phyloP scores from a whole-genome alignment of 768 basidiomycete genomes.

The Tulasnella sp. region DNA sequence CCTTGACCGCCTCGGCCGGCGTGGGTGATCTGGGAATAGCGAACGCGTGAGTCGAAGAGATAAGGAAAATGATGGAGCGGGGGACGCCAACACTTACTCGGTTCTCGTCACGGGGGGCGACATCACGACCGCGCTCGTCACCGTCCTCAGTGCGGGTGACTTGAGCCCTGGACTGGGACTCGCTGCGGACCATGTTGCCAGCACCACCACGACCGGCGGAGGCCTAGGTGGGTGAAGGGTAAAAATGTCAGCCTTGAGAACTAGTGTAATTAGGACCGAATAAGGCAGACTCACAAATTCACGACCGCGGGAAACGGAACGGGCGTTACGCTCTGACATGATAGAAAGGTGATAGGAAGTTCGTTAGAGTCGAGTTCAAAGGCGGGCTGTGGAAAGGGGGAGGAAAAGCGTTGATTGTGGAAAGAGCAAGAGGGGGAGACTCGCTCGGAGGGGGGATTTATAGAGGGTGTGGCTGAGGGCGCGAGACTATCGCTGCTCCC shows the following conservation, averaged over 20 bases:
- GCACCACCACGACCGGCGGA: conserved; percentile 52
- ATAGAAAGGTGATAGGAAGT: neutral
- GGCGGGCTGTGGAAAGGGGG: neutral
- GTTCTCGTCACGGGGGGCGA: conserved; percentile 33
- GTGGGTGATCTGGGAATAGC: conserved; percentile 37
- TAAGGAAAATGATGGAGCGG: conserved; percentile 39
- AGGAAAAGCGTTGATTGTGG: neutral
- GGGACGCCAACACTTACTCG: conserved; percentile 37
- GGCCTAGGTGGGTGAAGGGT: conserved; percentile 37
- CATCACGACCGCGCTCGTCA: conserved; percentile 67
- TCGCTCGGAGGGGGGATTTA: neutral
- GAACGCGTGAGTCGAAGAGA: conserved; percentile 38
- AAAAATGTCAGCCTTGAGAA: neutral
- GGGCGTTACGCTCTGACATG: conserved; percentile 32
- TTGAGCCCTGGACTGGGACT: conserved; percentile 13
- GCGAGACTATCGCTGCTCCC: conserved; percentile 13
- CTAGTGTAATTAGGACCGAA: neutral
- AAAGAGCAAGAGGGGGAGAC: neutral
- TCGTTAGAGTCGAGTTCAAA: conserved; percentile 14
- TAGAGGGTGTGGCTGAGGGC: neutral
- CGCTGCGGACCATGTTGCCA: conserved; percentile 26
- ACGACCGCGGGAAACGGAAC: conserved; percentile 58
- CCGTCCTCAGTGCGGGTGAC: conserved; percentile 36
- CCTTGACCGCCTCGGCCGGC: conserved; percentile 77
- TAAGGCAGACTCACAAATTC: conserved; percentile 50